Evolutionary conservation across 257 asterid species (phyloP), one percentile per base, ranked within the genome.

Genomic region (Voacanga thouarsii): DNA sequence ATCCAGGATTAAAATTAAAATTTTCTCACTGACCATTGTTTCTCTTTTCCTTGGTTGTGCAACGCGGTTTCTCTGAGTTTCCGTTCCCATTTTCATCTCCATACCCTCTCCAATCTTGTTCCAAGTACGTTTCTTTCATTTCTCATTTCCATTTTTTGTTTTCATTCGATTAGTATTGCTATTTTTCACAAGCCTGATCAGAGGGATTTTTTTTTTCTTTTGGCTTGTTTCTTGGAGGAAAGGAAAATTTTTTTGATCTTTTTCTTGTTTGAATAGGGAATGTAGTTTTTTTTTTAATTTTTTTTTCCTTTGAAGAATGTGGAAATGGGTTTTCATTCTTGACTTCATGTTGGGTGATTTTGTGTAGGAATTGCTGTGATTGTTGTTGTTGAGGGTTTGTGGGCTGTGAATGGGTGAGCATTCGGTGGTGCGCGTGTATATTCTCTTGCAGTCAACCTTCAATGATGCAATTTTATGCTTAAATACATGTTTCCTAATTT

Each of bases 321-420:
- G 77, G 73, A 75, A 59, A 71, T 80, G 85, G 79, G 81, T 56
- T 66, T 72, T 77, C 71, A 76, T 77, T 33, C 19, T 56, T 60
- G 61, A 76, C 72, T 71, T 63, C 33, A 18, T 75, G 3, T 74
- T 79, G 55, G 82, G 78, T 75, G 82, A 82, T 45, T 79, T 74
- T 64, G 28, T 71, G 79, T 73, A 53, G 53, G 24, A 23, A 75
- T 39, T 39, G 71, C 82, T 78, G 59, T 76, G 73, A 10, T 83
- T 82, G 78, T 79, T 76, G 74, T 78, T 77, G 86, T 75, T 12
- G 71, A 77, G 82, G 71, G 63, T 67, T 68, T 14, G 71, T 56
- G 76, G 81, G 81, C 77, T 78, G 81, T 78, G 64, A 86, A 88
- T 92, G 99, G 91, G 93, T 61, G 92, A 91, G 81, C 82, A 88